Conservation (phyloP, 2,329 filamentous ascomycete genomes). For the Trichothecium roseum region DNA sequence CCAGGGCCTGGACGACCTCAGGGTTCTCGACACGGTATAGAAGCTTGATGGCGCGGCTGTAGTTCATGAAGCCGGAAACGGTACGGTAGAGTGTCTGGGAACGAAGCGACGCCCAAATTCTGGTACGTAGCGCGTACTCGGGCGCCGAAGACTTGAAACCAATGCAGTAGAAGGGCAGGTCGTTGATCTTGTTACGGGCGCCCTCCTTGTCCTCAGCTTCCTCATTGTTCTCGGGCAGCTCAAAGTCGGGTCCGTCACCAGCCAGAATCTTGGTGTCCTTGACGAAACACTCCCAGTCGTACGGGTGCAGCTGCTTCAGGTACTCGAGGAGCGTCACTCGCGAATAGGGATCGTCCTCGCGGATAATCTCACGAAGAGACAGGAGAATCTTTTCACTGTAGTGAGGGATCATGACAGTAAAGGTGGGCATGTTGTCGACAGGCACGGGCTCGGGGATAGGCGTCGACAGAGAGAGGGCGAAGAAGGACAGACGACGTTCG, state of each 20-base stretch:
- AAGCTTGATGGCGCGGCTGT: slow-evolving; percentile 96
- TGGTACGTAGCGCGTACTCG: slow-evolving; percentile 92
- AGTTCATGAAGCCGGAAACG: slow-evolving; percentile 99
- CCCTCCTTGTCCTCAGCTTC: slow-evolving; percentile 61
- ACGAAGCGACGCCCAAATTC: slow-evolving; percentile 96
- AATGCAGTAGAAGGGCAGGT: slow-evolving; percentile 98
- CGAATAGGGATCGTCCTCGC: slow-evolving; percentile 97
- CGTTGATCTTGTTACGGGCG: slow-evolving; percentile 97
- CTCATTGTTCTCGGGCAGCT: slow-evolving; percentile 66
- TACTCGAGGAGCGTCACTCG: slow-evolving; percentile 95
- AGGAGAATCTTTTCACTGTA: slow-evolving; percentile 98
- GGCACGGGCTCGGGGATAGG: slow-evolving; percentile 95
- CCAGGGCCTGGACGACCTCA: slow-evolving; percentile 97
- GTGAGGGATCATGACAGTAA: slow-evolving; percentile 95
- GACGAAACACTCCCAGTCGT: slow-evolving; percentile 99
- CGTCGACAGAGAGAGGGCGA: slow-evolving; percentile 92
- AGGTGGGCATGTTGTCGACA: slow-evolving; percentile 99
- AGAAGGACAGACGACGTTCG: slow-evolving; percentile 97
- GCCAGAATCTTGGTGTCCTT: slow-evolving; percentile 99
- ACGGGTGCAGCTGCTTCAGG: slow-evolving; percentile 93
- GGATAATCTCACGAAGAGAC: slow-evolving; percentile 94
- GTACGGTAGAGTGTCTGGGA: slow-evolving; percentile 97
- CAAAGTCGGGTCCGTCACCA: slow-evolving; percentile 92
- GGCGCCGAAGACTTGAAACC: slow-evolving; percentile 99
- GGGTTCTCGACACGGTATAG: slow-evolving; percentile 98